Percentiles rank a stretch among this genome's conserved stretches.
Conservation (phyloP, 805 yeast species). For the Candida insectorum region DNA sequence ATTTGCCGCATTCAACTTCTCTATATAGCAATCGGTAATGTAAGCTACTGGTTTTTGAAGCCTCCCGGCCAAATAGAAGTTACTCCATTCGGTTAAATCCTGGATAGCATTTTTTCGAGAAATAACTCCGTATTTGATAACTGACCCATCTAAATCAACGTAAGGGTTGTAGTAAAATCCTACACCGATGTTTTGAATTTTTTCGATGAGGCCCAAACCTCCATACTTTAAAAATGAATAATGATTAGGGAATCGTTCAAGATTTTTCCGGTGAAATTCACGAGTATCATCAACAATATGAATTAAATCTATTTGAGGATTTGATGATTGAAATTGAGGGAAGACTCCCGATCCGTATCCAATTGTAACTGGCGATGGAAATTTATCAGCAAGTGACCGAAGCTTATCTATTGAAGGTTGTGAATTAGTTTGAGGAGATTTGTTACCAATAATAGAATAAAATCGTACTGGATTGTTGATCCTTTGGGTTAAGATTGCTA, state of each 20-base stretch:
- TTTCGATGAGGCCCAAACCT: conserved; percentile 45
- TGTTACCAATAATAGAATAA: no score
- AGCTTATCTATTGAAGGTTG: no score
- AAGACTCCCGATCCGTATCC: conserved; percentile 97
- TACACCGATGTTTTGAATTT: conserved; percentile 13
- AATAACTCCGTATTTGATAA: conserved; percentile 85
- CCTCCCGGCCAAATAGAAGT: conserved; percentile 87
- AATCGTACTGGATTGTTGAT: no score
- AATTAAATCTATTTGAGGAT: conserved; percentile 80
- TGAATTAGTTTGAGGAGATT: no score
- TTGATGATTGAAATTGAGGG: conserved; percentile 43
- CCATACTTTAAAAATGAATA: conserved; percentile 65
- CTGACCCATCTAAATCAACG: conserved; percentile 48
- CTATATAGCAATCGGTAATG: conserved; percentile 51
- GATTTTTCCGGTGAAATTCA: conserved; percentile 74
- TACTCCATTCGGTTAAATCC: conserved; percentile 82
- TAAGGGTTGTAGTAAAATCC: conserved; percentile 95
- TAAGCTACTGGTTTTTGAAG: conserved; percentile 87
- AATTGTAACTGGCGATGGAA: conserved; percentile 25
- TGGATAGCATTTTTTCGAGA: conserved; percentile 54
- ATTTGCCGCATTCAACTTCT: conserved; percentile 71
- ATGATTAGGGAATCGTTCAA: conserved; percentile 65
- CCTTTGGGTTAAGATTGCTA: no score
- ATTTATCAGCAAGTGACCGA: no score
- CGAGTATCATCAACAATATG: conserved; percentile 73